A percentile compares a stretch with the other conserved stretches of the same genome.
Evolutionary conservation across 1,284 basidiomycete species (phyloP).

Genomic region (Ceratorhiza oryzae-sativae): DNA sequence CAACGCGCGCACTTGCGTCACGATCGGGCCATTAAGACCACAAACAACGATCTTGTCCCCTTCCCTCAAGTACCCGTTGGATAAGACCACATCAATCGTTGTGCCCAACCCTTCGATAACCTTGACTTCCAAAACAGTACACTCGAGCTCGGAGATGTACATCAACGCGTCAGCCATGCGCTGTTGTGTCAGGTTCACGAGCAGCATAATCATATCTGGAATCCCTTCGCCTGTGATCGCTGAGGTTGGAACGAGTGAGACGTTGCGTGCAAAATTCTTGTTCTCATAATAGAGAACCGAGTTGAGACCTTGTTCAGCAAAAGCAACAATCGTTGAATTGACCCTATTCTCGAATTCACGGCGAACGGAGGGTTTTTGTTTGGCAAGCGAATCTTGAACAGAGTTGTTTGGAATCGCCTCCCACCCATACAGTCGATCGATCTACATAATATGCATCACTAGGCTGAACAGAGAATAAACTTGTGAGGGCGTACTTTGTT

Average conservation of each 20-base stretch:
- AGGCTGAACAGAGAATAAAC: constrained; percentile 28
- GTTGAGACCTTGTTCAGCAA: constrained; percentile 98
- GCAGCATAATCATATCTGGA: constrained; percentile 99
- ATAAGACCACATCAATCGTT: constrained; percentile 96
- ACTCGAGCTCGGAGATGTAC: constrained; percentile 98
- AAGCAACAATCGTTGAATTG: constrained; percentile 85
- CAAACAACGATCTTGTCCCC: constrained; percentile 97
- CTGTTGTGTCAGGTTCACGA: constrained; percentile 97
- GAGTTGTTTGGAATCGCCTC: constrained; percentile 88
- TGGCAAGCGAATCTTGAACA: constrained; percentile 90
- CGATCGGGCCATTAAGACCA: constrained; percentile 97
- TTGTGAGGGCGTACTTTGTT: constrained; percentile 74
- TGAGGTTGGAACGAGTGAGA: constrained; percentile 97
- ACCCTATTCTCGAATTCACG: constrained; percentile 94
- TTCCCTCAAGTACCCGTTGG: constrained; percentile 92
- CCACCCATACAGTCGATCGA: constrained; percentile 98
- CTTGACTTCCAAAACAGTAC: constrained; percentile 99
- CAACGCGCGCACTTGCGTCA: constrained; percentile 92
- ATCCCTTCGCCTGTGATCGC: constrained; percentile 98
- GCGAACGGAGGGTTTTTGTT: constrained; percentile 82
- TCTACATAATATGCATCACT: constrained; percentile 58
- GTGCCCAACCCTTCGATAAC: constrained; percentile 98
- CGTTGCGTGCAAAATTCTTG: constrained; percentile 93
- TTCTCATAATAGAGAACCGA: constrained; percentile 97
- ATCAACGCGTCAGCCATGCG: constrained; percentile 97